A percentile compares a stretch with the other conserved stretches of the same genome.
These are phyloP conservation scores for Pyrenopolyporus hunteri DNA, from an alignment of 495 filamentous ascomycete species.

Conservation along the genomic window DNA sequence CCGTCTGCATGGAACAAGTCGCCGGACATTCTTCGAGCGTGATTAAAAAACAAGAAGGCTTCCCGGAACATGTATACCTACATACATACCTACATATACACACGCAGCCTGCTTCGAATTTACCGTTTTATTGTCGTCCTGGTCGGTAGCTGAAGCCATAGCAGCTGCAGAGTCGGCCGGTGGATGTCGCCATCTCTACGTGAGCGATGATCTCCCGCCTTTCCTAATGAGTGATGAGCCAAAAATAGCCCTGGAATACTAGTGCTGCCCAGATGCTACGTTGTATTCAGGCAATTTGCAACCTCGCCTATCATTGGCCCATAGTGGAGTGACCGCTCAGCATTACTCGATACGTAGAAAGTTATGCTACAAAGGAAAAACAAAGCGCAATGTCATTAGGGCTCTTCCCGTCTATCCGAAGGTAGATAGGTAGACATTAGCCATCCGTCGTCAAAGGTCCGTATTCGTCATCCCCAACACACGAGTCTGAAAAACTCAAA, in stretches of 20 bases:
- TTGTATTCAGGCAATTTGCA: conserved; percentile 33
- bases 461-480: no score
- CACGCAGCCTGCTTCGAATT: conserved; percentile 21
- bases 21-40: conserved; percentile 25
- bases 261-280: conserved; percentile 31
- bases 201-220: conserved; percentile 34
- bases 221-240: conserved; percentile 29
- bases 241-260: conserved; percentile 32
- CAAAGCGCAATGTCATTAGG: conserved; percentile 12
- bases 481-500: not conserved
- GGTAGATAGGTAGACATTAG: no score
- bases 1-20: conserved; percentile 33
- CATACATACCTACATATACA: no score
- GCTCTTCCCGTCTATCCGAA: conserved; percentile 27
- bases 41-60: conserved; percentile 14
- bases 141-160: conserved; percentile 30
- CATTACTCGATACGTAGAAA: conserved; percentile 15
- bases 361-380: conserved; percentile 9
- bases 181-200: not conserved
- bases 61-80: no score
- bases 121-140: not conserved
- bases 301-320: conserved; percentile 22
- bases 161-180: conserved; percentile 8
- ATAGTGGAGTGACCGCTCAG: conserved; percentile 16
- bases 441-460: no score